These are phyloP conservation scores for Chara braunii DNA, from an alignment of 139 green algal species.

Conservation along the genomic window DNA sequence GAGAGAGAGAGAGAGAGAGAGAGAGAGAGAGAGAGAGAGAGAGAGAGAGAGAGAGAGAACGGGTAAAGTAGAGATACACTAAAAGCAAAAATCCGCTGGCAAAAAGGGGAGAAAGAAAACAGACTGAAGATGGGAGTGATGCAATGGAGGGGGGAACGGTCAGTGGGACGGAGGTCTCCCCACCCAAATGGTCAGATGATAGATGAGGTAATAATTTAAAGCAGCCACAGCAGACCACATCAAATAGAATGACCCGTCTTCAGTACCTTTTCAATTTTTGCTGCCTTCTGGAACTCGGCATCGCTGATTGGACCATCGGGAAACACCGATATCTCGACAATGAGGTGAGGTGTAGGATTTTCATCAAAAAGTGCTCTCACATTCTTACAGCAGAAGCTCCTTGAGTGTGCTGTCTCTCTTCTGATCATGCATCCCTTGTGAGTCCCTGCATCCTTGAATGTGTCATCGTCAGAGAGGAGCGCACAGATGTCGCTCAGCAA, in stretches of 20 bases:
- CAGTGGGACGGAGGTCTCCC: too few species aligned
- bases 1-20: too few species aligned
- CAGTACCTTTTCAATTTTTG: conserved; percentile 26
- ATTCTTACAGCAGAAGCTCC: conserved; percentile 31
- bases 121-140: too few species aligned
- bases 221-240: conserved; percentile 1
- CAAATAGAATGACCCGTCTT: conserved; percentile 32
- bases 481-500: background rate
- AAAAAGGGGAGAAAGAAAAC: too few species aligned
- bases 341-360: conserved; percentile 25
- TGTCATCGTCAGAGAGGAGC: conserved; percentile 20
- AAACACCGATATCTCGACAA: conserved; percentile 36
- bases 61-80: too few species aligned
- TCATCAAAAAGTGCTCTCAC: conserved; percentile 33
- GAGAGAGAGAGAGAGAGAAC: too few species aligned
- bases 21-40: too few species aligned
- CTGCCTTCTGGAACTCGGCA: conserved; percentile 33
- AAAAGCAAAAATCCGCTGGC: too few species aligned
- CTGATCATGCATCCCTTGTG: conserved; percentile 27
- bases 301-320: conserved; percentile 15
- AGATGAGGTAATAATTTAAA: too few species aligned
- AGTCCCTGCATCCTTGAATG: conserved; percentile 6
- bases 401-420: conserved; percentile 10
- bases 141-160: too few species aligned
- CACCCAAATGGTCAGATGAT: too few species aligned